Base-by-base conservation (phyloP, 768 basidiomycete genomes). In the Mycena vulgaris region DNA sequence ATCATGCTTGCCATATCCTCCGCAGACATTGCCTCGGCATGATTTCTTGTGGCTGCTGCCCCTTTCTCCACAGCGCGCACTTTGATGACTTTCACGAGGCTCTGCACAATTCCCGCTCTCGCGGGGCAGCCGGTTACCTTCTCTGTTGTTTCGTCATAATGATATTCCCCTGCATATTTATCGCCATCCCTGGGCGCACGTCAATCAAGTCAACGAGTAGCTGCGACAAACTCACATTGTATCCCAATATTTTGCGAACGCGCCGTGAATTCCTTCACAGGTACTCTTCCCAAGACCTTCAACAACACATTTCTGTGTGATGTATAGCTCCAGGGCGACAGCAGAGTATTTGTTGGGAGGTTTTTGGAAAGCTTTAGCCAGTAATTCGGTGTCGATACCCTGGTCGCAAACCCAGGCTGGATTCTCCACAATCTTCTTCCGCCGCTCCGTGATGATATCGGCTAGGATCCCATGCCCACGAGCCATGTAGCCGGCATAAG, bases 71-170 rank as follows among this genome's bases (percentile, higher is more conserved):
- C 31, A 11, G 66, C n/a, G 42, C 70, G 57, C 28, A 78, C 66
- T 27, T 78, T 79, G 42, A 80, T 48, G 0, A 72, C 66, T 21
- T 77, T 74, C 7, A 80, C 56, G 9, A 81, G 23, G 9, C 73
- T 63, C 10, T 74, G 63, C 2, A 82, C 75, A 28, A 70, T 68
- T 21, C 48, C 47, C 0, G 77, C 76, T 0, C 76, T 57, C 1
- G 78, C 79, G 2, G 78, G 82, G 58, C 79, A 80, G 2, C 82
- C 81, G 5, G 70, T 59, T 21, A 82, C 78, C 6, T 40, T 55
- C 1, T 70, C 68, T 2, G 70, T 75, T 6, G 56, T 63, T 51
- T 78, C 39, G 27, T 81, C 62, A 23, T 71, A 71, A 5, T 57
- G 37, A 66, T 81, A 83, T 6, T 47, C 31, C 10, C 79, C 79